A percentile compares a stretch with the other conserved stretches of the same genome.
phyloP scores from a whole-genome alignment of 2,329 filamentous ascomycete species.

The Aspergillus latus region DNA sequence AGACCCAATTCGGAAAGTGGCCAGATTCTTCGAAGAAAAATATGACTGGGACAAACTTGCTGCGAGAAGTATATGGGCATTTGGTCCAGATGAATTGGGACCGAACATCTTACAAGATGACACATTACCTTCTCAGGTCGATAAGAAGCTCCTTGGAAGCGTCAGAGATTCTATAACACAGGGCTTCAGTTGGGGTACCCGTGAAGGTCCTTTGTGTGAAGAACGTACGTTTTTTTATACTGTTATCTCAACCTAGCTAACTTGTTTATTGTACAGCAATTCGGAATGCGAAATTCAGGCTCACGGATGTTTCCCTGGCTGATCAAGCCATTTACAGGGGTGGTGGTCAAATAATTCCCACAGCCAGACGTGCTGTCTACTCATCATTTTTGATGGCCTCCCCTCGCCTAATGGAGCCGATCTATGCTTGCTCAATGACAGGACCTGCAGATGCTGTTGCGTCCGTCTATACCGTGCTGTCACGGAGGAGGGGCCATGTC shows the following conservation, averaged over 20 bases:
- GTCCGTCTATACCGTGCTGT: slow-evolving; percentile 87
- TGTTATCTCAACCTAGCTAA: neutral
- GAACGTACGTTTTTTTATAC: slow-evolving; percentile 68
- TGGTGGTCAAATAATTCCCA: slow-evolving; percentile 96
- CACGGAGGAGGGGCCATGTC: slow-evolving; percentile 85
- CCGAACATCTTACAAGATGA: slow-evolving; percentile 97
- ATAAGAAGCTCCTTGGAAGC: slow-evolving; percentile 82
- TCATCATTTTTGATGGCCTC: slow-evolving; percentile 96
- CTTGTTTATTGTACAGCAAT: slow-evolving; percentile 61
- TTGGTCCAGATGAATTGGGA: slow-evolving; percentile 90
- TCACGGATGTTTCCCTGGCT: slow-evolving; percentile 86
- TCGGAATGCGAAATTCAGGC: slow-evolving; percentile 94
- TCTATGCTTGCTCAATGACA: slow-evolving; percentile 90
- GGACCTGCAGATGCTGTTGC: slow-evolving; percentile 86
- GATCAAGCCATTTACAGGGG: slow-evolving; percentile 91
- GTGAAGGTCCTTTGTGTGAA: slow-evolving; percentile 95
- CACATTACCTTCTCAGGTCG: slow-evolving; percentile 88
- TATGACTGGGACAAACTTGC: slow-evolving; percentile 97
- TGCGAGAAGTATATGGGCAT: slow-evolving; percentile 95
- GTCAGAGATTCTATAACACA: slow-evolving; percentile 92
- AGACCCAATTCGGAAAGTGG: slow-evolving; percentile 87
- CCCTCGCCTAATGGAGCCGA: slow-evolving; percentile 92
- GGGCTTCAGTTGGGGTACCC: slow-evolving; percentile 93
- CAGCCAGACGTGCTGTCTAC: slow-evolving; percentile 87
- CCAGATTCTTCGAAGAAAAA: slow-evolving; percentile 95